phyloP scores from a whole-genome alignment of 2,329 filamentous ascomycete species.

The Cyphellophora europaea region DNA sequence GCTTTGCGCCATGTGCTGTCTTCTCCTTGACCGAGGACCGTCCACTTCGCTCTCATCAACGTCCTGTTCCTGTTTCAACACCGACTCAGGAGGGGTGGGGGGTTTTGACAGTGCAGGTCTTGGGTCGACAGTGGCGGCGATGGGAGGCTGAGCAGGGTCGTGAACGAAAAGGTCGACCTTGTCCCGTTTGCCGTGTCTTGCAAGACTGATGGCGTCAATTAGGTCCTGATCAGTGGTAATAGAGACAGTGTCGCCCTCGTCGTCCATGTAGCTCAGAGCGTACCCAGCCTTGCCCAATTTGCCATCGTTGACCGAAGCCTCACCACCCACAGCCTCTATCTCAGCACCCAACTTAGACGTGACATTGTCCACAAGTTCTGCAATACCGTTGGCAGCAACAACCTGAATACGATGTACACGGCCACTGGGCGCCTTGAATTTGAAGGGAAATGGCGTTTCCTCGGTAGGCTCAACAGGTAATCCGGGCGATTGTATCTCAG shows the following conservation, averaged over 20 bases:
- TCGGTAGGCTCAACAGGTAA: slow-evolving; percentile 43
- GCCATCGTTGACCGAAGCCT: slow-evolving; percentile 68
- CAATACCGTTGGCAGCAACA: slow-evolving; percentile 67
- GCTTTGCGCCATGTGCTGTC: slow-evolving; percentile 34
- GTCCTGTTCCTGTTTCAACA: slow-evolving; percentile 29
- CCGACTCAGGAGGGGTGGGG: slow-evolving; percentile 44
- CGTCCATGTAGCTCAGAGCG: slow-evolving; percentile 89
- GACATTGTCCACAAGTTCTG: slow-evolving; percentile 67
- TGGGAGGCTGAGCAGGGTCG: slow-evolving; percentile 79
- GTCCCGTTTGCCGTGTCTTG: slow-evolving; percentile 66
- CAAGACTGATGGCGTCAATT: slow-evolving; percentile 76
- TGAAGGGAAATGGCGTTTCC: slow-evolving; percentile 86
- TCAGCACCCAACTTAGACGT: slow-evolving; percentile 77
- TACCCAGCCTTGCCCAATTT: slow-evolving; percentile 70
- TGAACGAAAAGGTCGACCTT: slow-evolving; percentile 98
- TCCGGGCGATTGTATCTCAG: slow-evolving; percentile 38
- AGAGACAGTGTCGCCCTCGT: slow-evolving; percentile 92
- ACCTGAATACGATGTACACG: slow-evolving; percentile 90
- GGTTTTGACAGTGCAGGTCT: slow-evolving; percentile 43
- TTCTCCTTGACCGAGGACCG: slow-evolving; percentile 29
- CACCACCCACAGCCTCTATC: slow-evolving; percentile 72
- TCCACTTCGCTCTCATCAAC: slow-evolving; percentile 26
- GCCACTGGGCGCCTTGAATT: slow-evolving; percentile 95
- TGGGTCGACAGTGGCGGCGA: slow-evolving; percentile 54
- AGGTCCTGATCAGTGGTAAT: slow-evolving; percentile 95